These are phyloP conservation scores for Chenopodium quinoa DNA, from an alignment of 148 eudicot genomes.

Conservation along the genomic window DNA sequence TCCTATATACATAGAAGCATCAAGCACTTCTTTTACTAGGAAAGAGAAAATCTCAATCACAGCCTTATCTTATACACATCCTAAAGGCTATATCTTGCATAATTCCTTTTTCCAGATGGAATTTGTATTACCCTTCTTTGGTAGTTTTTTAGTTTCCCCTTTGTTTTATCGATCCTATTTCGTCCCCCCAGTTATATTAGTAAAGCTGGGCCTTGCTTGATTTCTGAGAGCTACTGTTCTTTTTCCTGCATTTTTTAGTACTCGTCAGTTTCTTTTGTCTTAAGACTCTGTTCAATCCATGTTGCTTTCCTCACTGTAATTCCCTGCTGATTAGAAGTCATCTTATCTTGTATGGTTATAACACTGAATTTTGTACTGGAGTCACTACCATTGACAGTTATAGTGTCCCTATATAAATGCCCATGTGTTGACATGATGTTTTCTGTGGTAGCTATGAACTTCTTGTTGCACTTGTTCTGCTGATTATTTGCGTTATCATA, in stretches of 20 bases:
- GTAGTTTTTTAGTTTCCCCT: neutral
- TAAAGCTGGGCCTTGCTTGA: neutral
- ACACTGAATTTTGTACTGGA: neutral
- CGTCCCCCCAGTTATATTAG: too few species aligned
- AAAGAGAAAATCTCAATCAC: neutral
- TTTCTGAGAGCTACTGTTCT: neutral
- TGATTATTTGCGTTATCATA: neutral
- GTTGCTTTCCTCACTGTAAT: neutral
- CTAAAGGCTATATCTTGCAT: neutral
- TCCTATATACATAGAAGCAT: neutral
- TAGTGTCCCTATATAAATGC: neutral
- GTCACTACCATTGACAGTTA: neutral
- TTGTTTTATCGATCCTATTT: neutral
- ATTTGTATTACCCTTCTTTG: neutral
- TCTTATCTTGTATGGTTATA: neutral
- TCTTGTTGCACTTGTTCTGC: neutral
- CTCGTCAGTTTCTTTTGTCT: neutral
- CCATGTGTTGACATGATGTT: neutral
- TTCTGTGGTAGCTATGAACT: neutral
- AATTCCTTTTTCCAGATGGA: neutral
- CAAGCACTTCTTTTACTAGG: neutral
- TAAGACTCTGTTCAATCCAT: neutral
- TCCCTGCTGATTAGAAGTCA: neutral
- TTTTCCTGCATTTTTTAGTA: neutral
- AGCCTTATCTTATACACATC: neutral